Base-by-base conservation (phyloP, 129 eudicot species). In the Ambrosia artemisiifolia region DNA sequence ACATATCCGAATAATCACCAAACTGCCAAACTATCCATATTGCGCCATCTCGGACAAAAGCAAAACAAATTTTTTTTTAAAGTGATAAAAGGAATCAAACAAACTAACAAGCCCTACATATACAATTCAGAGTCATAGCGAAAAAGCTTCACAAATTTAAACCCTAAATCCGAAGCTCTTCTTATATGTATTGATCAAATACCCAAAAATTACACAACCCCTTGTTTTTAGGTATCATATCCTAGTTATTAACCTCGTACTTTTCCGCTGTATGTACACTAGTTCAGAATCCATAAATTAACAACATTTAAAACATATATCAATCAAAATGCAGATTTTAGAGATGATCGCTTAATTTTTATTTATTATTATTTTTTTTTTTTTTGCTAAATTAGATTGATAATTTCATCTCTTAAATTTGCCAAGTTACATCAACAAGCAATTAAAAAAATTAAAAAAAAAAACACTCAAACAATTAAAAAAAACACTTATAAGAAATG, bases 91-190 rank as follows among this genome's bases (percentile, higher is more conserved):
- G 32, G n/a, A 69, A 4, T 50, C 11, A 49, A 49, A 10, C n/a
- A 68, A 68, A 7, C 47, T 8, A 70, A 11, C 6, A 2, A 35
- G 3, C 40, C 11, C 35, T 50, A 54, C 65, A 70, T 5, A 54
- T 18, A 19, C 65, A 70, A 6, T 55, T 70, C 74, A 70, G 63
- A 51, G 51, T 19, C 50, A n/a, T 6, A 54, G 8, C 17, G 36
- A 8, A 70, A 8, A 14, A 12, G 2, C 9, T 44, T 28, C 19
- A 24, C 17, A 20, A 47, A 67, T 20, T 13, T 14, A 67, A 70
- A 69, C 43, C 42, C 24, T 24, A 51, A 17, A 69, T 30, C n/a
- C 3, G 18, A 49, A 57, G 38, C 12, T 30, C 18, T 28, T 20
- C 5, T 11, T 5, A 12, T 7, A 20, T 10, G 0, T 18, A 9